phyloP scores from a whole-genome alignment of 495 filamentous ascomycete species.

The Wilcoxina mikolae region DNA sequence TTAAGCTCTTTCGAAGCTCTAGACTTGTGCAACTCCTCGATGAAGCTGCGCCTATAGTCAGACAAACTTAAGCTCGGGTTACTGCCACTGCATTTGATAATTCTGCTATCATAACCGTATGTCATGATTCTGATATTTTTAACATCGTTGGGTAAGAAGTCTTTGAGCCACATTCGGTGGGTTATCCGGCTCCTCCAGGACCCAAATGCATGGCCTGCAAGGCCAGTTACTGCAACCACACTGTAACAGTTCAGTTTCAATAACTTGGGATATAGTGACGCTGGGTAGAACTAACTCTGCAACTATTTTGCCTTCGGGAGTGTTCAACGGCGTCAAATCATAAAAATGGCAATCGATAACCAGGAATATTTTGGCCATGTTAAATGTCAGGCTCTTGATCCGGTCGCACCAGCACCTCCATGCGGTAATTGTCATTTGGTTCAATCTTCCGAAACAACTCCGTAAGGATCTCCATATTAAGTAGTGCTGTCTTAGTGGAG shows the following conservation, averaged over 20 bases:
- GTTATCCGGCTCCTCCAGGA: constrained; percentile 26
- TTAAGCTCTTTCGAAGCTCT: constrained; percentile 11
- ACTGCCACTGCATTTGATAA: constrained; percentile 7
- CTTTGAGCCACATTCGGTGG: constrained; percentile 29
- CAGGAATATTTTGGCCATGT: neutral
- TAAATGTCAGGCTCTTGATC: neutral
- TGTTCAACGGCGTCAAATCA: constrained; percentile 8
- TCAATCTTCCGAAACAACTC: neutral
- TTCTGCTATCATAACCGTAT: constrained; percentile 29
- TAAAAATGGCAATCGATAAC: constrained; percentile 8
- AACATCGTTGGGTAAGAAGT: constrained; percentile 27
- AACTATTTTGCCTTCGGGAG: neutral
- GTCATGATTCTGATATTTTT: constrained; percentile 22
- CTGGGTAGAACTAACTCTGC: constrained; percentile 5
- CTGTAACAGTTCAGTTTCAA: constrained; percentile 7
- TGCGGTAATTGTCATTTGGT: too few relatives aligned
- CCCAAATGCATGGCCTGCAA: constrained; percentile 26
- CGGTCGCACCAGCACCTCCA: too few relatives aligned
- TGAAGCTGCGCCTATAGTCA: constrained; percentile 25
- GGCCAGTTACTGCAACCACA: constrained; percentile 28
- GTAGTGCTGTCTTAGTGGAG: constrained; percentile 7
- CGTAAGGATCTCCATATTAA: neutral
- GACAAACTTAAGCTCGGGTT: constrained; percentile 11
- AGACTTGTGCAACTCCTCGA: constrained; percentile 18
- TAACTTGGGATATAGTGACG: neutral